These are phyloP conservation scores for Mycena amicta DNA, from an alignment of 768 basidiomycete species.

Conservation along the genomic window DNA sequence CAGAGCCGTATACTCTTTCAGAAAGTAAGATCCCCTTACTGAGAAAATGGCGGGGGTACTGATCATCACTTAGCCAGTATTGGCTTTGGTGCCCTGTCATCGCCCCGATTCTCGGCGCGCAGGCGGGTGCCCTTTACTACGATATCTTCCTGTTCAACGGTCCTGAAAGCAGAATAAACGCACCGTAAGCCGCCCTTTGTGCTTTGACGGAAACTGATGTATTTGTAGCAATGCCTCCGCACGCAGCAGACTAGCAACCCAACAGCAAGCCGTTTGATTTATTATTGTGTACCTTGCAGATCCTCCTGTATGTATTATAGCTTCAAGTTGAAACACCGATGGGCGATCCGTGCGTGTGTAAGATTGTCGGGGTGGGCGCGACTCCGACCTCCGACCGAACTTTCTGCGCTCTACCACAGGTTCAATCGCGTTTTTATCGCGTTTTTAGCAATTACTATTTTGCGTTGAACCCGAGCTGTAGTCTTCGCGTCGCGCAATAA, in stretches of 20 bases:
- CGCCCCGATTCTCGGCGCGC: slow-evolving; percentile 58
- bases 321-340: no score
- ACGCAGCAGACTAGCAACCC: neutral
- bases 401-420: no score
- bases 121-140: slow-evolving; percentile 58
- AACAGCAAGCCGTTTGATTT: neutral
- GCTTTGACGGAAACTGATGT: neutral
- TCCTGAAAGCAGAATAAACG: slow-evolving; percentile 54
- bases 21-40: slow-evolving; percentile 34
- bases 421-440: no score
- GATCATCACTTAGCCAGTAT: slow-evolving; percentile 50
- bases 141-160: slow-evolving; percentile 65
- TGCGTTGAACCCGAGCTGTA: no score
- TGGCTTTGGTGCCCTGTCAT: slow-evolving; percentile 75
- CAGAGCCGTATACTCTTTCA: slow-evolving; percentile 46
- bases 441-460: no score
- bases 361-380: no score
- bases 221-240: neutral
- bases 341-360: no score
- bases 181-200: slow-evolving; percentile 42
- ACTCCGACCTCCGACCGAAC: no score
- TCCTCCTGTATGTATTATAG: slow-evolving; percentile 26
- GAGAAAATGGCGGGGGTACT: slow-evolving; percentile 14
- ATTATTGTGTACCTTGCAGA: no score
- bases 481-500: no score